These are phyloP conservation scores for Ceratocystis cacaofunesta DNA, from an alignment of 2,329 filamentous ascomycete genomes.

Conservation along the genomic window DNA sequence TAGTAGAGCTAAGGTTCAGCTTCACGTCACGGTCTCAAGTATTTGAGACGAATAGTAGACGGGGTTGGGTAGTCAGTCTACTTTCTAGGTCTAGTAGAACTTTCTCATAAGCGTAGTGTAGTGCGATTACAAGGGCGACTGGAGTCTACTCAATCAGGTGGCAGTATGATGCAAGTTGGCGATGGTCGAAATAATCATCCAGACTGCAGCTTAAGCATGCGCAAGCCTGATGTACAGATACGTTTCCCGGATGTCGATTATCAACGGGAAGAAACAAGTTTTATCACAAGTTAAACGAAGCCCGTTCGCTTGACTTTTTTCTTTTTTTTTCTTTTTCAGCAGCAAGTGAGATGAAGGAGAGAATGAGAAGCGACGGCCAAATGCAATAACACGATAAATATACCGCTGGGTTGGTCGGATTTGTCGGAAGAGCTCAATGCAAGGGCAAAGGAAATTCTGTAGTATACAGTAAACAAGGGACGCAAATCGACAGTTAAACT, in stretches of 20 bases:
- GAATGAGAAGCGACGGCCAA: not conserved
- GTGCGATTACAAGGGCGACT: not conserved
- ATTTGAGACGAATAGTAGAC: not conserved
- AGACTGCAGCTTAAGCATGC: not conserved
- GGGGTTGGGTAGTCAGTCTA: not conserved
- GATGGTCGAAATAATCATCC: not conserved
- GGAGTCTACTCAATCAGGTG: not conserved
- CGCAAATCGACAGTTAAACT: slow-evolving; percentile 1
- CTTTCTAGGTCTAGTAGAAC: not conserved
- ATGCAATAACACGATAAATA: not conserved
- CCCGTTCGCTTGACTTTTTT: not conserved
- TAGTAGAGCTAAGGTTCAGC: not conserved
- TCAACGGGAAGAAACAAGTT: not conserved
- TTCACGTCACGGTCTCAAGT: not conserved
- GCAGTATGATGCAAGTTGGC: not conserved
- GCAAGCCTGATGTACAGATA: not conserved
- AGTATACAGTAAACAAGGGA: not conserved
- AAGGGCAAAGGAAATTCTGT: not conserved
- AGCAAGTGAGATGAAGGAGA: not conserved
- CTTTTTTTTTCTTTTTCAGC: not conserved
- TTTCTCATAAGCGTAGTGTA: not conserved
- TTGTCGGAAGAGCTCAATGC: not conserved
- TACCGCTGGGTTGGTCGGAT: not conserved
- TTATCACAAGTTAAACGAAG: not conserved
- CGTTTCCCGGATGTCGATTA: not conserved